Evolutionary conservation across 805 yeast genomes (phyloP), one percentile per base, ranked within the genome.

Genomic region (Pichia membranifaciens): DNA sequence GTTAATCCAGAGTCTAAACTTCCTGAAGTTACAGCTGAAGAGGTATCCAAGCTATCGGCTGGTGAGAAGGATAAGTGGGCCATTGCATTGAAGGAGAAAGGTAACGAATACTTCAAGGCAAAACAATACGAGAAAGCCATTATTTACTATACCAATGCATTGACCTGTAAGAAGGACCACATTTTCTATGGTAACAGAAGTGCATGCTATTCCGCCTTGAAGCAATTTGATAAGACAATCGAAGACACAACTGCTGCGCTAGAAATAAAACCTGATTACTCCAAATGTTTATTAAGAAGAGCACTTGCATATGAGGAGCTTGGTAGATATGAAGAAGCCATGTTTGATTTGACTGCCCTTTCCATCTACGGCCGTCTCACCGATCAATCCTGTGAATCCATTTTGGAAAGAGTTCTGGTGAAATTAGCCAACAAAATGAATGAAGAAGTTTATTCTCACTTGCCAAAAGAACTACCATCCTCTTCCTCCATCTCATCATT

Each of bases 181-280:
- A 85, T 90, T 32, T 93, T 78, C 70, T 91, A 83, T 71, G 88
- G 97, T 52, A 93, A 93, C 74, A 82, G 97, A 69, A 89, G 98
- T 25, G 99, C 99, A 16, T 91, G 96, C 69, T 86, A 86, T 69
- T 85, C 90, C 44, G 87, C 95, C 8, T 72, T 87, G 55, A 78
- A 81, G 54, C 79, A 89, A 52, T 81, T 79, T 63, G 88, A 87
- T 58, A 83, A 88, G 64, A 96, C 90, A 41, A 76, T 93, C 53
- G 86, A 81, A 56, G 96, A 89, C 65, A 85, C 96, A 48, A 79
- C 96, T 18, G 77, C 75, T 51, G 99, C 98, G 25, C 75, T 93
- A 59, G 76, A 81, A 58, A 70, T 91, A 59, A 85, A 88, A 65
- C 96, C 96, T 12, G 91, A 85, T 64, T 91, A 93, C 70, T 72